A percentile compares a stretch with the other conserved stretches of the same genome.
These are phyloP conservation scores for Botryotinia globosa DNA, from an alignment of 2,329 filamentous ascomycete genomes.

Conservation along the genomic window DNA sequence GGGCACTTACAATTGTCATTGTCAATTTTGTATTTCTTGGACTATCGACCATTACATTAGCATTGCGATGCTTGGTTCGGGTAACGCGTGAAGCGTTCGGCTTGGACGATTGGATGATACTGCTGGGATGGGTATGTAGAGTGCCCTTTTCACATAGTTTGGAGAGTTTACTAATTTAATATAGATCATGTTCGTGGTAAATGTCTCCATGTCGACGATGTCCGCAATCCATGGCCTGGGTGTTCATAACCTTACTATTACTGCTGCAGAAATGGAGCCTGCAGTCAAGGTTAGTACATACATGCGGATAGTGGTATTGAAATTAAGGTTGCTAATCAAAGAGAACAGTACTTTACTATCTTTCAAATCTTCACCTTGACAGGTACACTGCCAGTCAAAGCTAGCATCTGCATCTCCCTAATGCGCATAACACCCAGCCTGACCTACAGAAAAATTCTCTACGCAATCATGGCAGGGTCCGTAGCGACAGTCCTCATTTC, in stretches of 20 bases:
- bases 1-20: slow-evolving; percentile 3
- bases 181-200: slow-evolving; percentile 3
- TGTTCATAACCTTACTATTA: slow-evolving; percentile 12
- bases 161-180: background rate
- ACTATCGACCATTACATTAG: slow-evolving; percentile 1
- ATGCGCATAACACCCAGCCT: slow-evolving; percentile 15
- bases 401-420: slow-evolving; percentile 14
- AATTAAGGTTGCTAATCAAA: background rate
- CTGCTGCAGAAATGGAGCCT: slow-evolving; percentile 8
- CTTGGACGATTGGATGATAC: slow-evolving; percentile 14
- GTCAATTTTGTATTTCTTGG: slow-evolving; percentile 16
- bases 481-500: slow-evolving; percentile 3
- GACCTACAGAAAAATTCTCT: slow-evolving; percentile 11
- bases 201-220: slow-evolving; percentile 10
- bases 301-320: background rate
- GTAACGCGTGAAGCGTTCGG: background rate
- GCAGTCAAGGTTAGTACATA: slow-evolving; percentile 8
- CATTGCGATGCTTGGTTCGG: background rate
- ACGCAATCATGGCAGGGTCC: slow-evolving; percentile 5
- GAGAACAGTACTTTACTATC: slow-evolving; percentile 15
- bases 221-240: slow-evolving; percentile 4
- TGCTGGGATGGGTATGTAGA: slow-evolving; percentile 8
- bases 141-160: background rate
- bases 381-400: slow-evolving; percentile 14
- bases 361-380: slow-evolving; percentile 13